phyloP scores from a whole-genome alignment of 1,284 basidiomycete genomes.

The Exobasidium cylindrosporum region DNA sequence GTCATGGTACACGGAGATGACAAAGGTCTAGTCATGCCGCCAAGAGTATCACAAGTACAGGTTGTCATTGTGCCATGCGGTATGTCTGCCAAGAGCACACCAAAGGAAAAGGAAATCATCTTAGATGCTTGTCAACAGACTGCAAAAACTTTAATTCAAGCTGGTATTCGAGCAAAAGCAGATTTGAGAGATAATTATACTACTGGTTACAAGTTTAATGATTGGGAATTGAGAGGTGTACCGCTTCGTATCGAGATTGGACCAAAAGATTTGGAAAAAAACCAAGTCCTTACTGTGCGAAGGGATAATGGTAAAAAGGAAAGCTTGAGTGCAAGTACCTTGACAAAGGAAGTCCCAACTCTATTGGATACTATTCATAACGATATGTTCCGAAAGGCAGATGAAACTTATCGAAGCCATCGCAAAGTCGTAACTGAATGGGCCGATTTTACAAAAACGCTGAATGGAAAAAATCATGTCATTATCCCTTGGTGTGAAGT shows the following conservation, averaged over 20 bases:
- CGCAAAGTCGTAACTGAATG: conserved; percentile 76
- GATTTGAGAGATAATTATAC: conserved; percentile 94
- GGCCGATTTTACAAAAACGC: conserved; percentile 81
- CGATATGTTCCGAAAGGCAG: conserved; percentile 82
- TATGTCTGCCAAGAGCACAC: conserved; percentile 62
- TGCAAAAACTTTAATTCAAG: conserved; percentile 61
- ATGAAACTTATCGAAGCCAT: conserved; percentile 70
- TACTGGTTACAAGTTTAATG: conserved; percentile 98
- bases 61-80: conserved; percentile 90
- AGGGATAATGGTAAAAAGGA: conserved; percentile 70
- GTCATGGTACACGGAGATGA: conserved; percentile 99
- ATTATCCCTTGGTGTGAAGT: conserved; percentile 96
- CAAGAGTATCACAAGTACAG: conserved; percentile 87
- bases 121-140: conserved; percentile 67
- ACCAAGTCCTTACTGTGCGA: conserved; percentile 78
- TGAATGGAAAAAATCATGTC: conserved; percentile 84
- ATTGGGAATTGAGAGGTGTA: conserved; percentile 89
- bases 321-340: conserved; percentile 24
- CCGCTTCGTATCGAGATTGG: conserved; percentile 95
- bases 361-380: conserved; percentile 82
- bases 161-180: conserved; percentile 78
- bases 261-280: conserved; percentile 82
- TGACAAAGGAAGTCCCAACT: conserved; percentile 32
- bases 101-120: conserved; percentile 66
- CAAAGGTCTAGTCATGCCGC: conserved; percentile 91